These are phyloP conservation scores for Suillus fuscotomentosus DNA, from an alignment of 768 basidiomycete genomes.

Conservation along the genomic window DNA sequence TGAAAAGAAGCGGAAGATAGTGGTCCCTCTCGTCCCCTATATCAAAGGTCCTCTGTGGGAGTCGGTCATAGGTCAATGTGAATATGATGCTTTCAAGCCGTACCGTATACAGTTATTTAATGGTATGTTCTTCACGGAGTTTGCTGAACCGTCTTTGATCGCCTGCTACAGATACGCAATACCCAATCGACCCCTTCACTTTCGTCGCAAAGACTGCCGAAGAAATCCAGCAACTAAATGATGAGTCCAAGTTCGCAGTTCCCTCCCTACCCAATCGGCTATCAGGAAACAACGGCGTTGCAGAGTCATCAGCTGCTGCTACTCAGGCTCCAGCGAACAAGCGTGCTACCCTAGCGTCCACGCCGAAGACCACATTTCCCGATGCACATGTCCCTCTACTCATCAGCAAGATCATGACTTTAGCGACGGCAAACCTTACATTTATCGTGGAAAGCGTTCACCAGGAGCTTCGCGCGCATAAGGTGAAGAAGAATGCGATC, in stretches of 20 bases:
- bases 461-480: slow-evolving; percentile 64
- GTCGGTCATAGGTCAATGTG: slow-evolving; percentile 58
- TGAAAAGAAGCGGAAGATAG: slow-evolving; percentile 73
- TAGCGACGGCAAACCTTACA: slow-evolving; percentile 61
- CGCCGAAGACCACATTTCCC: slow-evolving; percentile 65
- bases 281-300: slow-evolving; percentile 16
- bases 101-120: slow-evolving; percentile 85
- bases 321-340: slow-evolving; percentile 25
- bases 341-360: slow-evolving; percentile 17
- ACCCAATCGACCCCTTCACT: slow-evolving; percentile 76
- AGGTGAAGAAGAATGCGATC: slow-evolving; percentile 81
- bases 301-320: slow-evolving; percentile 13
- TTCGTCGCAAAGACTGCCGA: slow-evolving; percentile 55
- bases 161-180: slow-evolving; percentile 56
- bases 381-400: slow-evolving; percentile 60
- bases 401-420: slow-evolving; percentile 57
- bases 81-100: slow-evolving; percentile 65
- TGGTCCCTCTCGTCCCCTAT: slow-evolving; percentile 78
- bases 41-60: slow-evolving; percentile 86
- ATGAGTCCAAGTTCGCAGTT: slow-evolving; percentile 42
- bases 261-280: slow-evolving; percentile 44
- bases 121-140: slow-evolving; percentile 46
- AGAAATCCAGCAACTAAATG: slow-evolving; percentile 22
- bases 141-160: slow-evolving; percentile 2
- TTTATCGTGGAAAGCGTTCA: slow-evolving; percentile 73